These are phyloP conservation scores for Oryza officinalis DNA, from an alignment of 176 grass and related monocot genomes.

Conservation along the genomic window DNA sequence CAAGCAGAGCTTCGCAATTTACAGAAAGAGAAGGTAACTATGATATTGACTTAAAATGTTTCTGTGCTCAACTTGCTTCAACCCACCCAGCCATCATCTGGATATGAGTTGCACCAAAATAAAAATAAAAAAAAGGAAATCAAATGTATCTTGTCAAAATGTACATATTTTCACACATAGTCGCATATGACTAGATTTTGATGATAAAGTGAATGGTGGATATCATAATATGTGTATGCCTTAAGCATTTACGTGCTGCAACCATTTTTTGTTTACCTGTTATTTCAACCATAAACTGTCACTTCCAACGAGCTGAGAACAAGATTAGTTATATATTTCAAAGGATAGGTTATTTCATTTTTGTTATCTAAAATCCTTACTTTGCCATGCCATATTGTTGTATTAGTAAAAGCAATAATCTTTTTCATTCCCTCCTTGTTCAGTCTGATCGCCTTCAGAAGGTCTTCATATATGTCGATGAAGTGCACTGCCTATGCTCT, in stretches of 20 bases:
- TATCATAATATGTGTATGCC: neutral
- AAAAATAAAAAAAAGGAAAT: neutral
- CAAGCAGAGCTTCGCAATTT: conserved; percentile 72
- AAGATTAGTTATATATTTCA: neutral
- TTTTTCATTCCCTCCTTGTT: conserved; percentile 18
- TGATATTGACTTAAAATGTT: conserved; percentile 16
- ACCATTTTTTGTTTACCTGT: neutral
- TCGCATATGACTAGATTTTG: neutral
- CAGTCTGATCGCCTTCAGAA: conserved; percentile 94
- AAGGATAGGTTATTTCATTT: neutral
- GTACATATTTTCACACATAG: neutral
- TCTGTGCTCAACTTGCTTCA: neutral
- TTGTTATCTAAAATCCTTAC: conserved; percentile 17
- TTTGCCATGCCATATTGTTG: neutral
- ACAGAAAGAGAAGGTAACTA: conserved; percentile 82
- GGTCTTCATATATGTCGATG: conserved; percentile 79
- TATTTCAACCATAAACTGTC: conserved; percentile 10
- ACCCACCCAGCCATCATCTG: neutral
- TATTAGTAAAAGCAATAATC: neutral
- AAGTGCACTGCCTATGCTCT: conserved; percentile 79
- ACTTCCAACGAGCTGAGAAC: neutral
- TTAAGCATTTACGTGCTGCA: neutral
- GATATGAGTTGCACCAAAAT: neutral
- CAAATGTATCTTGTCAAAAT: neutral
- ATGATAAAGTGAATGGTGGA: neutral